Percentiles rank a stretch among this genome's conserved stretches.
Evolutionary conservation across 2,329 filamentous ascomycete genomes (phyloP).

Genomic region (Colletotrichum caudatum): DNA sequence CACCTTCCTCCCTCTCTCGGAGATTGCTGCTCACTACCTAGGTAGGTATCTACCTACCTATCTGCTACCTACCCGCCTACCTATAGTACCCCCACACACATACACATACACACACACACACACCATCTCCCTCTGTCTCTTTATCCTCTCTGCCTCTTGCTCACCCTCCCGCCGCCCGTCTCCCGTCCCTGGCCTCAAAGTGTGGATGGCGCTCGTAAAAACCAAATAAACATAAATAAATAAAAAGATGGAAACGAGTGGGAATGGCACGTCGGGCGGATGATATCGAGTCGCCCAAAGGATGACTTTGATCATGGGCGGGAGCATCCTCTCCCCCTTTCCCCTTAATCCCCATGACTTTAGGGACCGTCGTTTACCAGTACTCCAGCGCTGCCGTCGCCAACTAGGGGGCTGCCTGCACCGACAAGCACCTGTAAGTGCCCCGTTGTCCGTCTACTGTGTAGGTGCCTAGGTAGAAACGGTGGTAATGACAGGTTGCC

Average conservation of each 20-base stretch:
- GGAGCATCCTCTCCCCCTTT: constrained; percentile 34
- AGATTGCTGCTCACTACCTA: neutral
- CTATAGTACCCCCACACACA: neutral
- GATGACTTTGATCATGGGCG: constrained; percentile 26
- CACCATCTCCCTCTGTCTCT: neutral
- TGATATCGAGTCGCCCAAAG: constrained; percentile 39
- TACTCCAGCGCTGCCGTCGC: constrained; percentile 12
- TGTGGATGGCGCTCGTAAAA: constrained; percentile 17
- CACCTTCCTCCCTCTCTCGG: neutral
- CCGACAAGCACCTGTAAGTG: neutral
- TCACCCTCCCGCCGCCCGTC: neutral
- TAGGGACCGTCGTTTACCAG: constrained; percentile 3
- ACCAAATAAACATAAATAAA: no score
- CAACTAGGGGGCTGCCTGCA: constrained; percentile 4
- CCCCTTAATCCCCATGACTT: constrained; percentile 26
- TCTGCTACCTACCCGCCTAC: no score
- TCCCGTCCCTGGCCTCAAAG: constrained; percentile 10
- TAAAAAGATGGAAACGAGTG: constrained; percentile 28
- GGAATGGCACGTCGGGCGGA: constrained; percentile 41
- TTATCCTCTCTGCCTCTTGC: neutral
- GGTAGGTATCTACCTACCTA: no score
- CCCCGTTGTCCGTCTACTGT: neutral
- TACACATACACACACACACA: neutral
- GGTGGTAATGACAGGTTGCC: neutral
- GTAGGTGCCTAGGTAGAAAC: neutral